Conservation (phyloP, 1,139 yeast species). For the Tardiomyces depauwii region DNA sequence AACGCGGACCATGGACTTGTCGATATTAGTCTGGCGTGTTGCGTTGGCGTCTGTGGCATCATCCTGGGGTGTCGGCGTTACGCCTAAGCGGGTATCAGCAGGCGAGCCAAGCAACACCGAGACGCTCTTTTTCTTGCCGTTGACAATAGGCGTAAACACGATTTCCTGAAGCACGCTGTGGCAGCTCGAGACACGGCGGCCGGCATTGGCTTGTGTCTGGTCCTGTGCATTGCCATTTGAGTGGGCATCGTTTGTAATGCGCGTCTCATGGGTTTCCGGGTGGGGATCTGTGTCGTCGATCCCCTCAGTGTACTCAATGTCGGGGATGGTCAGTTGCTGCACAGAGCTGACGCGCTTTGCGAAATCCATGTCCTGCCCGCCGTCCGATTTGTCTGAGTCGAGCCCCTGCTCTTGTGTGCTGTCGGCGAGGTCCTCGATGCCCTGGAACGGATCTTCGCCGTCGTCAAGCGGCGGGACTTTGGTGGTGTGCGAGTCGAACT, state of each 20-base stretch:
- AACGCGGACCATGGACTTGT: background rate
- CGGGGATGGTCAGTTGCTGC: background rate
- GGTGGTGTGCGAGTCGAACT: constrained; percentile 1
- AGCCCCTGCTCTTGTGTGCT: background rate
- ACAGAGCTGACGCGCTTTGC: background rate
- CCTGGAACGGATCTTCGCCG: constrained; percentile 17
- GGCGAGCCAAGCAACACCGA: background rate
- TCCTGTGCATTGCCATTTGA: too few species aligned
- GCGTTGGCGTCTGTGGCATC: background rate
- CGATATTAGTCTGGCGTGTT: background rate
- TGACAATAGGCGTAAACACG: background rate
- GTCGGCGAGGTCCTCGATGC: constrained; percentile 18
- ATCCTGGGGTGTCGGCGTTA: background rate
- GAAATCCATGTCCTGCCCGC: background rate
- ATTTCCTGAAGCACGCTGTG: background rate
- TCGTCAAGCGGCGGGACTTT: constrained; percentile 1
- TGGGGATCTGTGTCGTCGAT: too few species aligned
- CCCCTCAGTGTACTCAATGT: background rate
- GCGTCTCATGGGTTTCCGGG: too few species aligned
- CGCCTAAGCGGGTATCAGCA: too few species aligned
- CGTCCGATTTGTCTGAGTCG: too few species aligned
- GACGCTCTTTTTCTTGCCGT: background rate
- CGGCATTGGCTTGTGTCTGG: background rate
- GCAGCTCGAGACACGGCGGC: background rate
- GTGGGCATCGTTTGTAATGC: too few species aligned